Conservation (phyloP, 257 asterid genomes). For the Nicotiana undulata region DNA sequence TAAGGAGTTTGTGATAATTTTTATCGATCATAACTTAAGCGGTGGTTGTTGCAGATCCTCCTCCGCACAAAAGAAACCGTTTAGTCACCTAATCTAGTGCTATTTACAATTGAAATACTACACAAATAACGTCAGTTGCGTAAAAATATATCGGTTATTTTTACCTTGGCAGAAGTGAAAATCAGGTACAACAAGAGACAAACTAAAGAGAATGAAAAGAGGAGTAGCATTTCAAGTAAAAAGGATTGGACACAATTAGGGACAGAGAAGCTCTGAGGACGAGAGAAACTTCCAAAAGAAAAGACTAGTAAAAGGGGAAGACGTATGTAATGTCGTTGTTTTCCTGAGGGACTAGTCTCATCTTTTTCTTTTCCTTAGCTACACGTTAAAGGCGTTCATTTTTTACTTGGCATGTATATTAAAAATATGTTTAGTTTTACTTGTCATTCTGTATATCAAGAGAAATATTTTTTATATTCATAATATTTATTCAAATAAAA, state of each 20-base stretch:
- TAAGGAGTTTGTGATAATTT: no score
- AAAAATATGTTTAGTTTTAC: no score
- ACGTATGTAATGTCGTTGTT: conserved; percentile 16
- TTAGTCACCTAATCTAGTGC: no score
- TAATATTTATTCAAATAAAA: no score
- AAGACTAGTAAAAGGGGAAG: conserved; percentile 11
- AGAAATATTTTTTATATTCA: no score
- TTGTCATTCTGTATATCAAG: no score
- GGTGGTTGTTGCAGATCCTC: no score
- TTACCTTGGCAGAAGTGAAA: neutral
- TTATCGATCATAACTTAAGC: no score
- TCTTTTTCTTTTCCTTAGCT: neutral
- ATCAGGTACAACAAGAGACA: conserved; percentile 4
- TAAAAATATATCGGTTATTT: neutral
- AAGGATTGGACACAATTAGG: neutral
- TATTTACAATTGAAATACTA: no score
- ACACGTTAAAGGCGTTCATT: no score
- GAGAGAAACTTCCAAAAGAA: conserved; percentile 28
- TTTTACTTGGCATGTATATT: no score
- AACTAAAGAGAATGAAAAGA: neutral
- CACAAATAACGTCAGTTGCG: neutral
- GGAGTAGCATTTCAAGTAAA: neutral
- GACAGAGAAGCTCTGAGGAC: neutral
- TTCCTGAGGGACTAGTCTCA: neutral
- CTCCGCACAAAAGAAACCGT: no score